Conservation (phyloP, 1,284 basidiomycete genomes). For the Inonotus obliquus region DNA sequence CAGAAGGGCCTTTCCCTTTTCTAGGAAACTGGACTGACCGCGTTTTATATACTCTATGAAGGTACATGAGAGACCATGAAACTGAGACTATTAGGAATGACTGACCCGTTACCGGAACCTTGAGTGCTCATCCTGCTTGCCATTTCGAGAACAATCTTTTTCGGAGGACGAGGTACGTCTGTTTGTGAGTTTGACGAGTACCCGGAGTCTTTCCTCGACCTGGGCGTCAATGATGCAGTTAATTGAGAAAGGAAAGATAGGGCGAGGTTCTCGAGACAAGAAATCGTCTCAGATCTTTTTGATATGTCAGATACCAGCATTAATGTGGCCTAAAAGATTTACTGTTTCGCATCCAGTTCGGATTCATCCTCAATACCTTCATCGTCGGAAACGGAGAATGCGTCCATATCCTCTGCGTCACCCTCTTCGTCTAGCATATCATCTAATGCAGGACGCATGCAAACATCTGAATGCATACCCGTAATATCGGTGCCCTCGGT, state of each 20-base stretch:
- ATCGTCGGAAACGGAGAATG: background rate
- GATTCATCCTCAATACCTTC: background rate
- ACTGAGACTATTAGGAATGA: background rate
- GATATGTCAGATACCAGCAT: background rate
- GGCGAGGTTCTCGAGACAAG: constrained; percentile 45
- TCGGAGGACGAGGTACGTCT: constrained; percentile 10
- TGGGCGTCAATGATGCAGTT: constrained; percentile 20
- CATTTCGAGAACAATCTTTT: constrained; percentile 27
- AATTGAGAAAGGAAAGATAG: constrained; percentile 53
- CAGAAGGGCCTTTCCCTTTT: constrained; percentile 41
- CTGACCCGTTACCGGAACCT: constrained; percentile 24
- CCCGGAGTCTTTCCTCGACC: constrained; percentile 6
- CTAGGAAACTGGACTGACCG: constrained; percentile 31
- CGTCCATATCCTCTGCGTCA: background rate
- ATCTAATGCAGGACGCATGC: background rate
- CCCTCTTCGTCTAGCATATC: background rate
- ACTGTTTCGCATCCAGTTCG: background rate
- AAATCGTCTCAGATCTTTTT: constrained; percentile 6
- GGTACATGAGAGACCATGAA: constrained; percentile 2
- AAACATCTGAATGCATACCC: background rate
- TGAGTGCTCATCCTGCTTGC: constrained; percentile 28
- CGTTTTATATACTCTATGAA: constrained; percentile 17
- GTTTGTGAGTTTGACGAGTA: background rate
- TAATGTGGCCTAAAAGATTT: background rate
- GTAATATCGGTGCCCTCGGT: too few relatives aligned